These are phyloP conservation scores for Flammula alnicola DNA, from an alignment of 1,284 basidiomycete species.

Conservation along the genomic window DNA sequence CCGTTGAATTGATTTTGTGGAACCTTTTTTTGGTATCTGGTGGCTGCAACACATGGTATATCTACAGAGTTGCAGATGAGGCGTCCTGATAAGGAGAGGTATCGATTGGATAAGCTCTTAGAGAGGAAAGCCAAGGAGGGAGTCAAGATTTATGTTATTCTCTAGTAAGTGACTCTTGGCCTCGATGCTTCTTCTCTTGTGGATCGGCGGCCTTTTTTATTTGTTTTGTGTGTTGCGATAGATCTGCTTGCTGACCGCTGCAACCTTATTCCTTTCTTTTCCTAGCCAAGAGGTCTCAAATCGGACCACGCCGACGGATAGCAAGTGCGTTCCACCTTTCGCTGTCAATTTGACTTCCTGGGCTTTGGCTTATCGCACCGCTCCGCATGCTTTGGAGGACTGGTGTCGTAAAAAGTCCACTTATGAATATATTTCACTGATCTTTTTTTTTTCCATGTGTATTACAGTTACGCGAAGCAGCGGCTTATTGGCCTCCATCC, in stretches of 20 bases:
- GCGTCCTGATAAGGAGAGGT: conserved; percentile 83
- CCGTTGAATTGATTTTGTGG: conserved; percentile 6
- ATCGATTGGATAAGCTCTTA: conserved; percentile 87
- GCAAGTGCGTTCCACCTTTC: conserved; percentile 60
- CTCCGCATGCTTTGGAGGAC: too few relatives aligned
- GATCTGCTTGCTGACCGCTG: too few relatives aligned
- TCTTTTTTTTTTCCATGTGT: conserved; percentile 4
- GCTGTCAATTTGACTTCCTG: not conserved
- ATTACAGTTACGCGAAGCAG: conserved; percentile 84
- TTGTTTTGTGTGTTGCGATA: too few relatives aligned
- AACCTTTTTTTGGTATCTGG: not conserved
- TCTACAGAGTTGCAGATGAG: conserved; percentile 80
- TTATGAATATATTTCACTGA: not conserved
- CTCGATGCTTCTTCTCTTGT: too few relatives aligned
- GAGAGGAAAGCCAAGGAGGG: conserved; percentile 95
- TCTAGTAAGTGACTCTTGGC: conserved; percentile 90
- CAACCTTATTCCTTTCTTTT: conserved; percentile 9
- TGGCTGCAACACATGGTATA: conserved; percentile 21
- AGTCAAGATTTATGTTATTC: conserved; percentile 95
- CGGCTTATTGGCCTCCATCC: conserved; percentile 85
- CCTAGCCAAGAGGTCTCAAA: conserved; percentile 98
- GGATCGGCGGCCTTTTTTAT: too few relatives aligned
- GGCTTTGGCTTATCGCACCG: too few relatives aligned
- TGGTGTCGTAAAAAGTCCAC: too few relatives aligned
- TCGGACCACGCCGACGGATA: conserved; percentile 91